Evolutionary conservation across 192 early-diverging fungal genomes (phyloP), one percentile per base, ranked within the genome.

Genomic region (Linnemannia zychae): DNA sequence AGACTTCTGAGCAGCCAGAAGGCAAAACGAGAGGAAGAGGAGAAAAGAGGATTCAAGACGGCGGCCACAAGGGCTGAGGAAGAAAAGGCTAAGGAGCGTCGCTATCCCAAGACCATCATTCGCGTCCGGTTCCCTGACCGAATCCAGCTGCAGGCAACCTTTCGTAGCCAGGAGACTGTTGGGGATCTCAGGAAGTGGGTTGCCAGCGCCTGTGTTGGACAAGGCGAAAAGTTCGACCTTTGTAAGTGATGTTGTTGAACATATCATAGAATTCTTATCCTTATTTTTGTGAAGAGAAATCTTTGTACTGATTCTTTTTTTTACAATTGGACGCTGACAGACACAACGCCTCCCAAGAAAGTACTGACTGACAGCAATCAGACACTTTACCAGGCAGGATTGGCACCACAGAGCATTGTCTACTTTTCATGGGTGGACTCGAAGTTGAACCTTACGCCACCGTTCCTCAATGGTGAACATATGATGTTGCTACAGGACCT

Each of bases 61-160:
- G 92, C 94, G 52, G 84, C 91, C 9, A 92, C 93, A 79, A 90
- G 97, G n/a, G 95, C 96, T 16, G 78, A 90, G 28, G 94, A 97
- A 75, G 92, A 91, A 16, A 89, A 91, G 73, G 84, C 89, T 36
- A 87, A 81, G 53, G 82, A 90, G 80, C 77, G 87, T 34, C 94
- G 94, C 79, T 95, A 95, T 79, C 96, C 96, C 20, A 96, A 93
- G 65, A 93, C 95, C 0, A 85, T 88, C 7, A 92, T 99, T 37
- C 92, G 98, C 2, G 91, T 98, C n/a, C 90, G 94, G 31, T 96
- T 99, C 81, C 95, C 96, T 12, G 96, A 98, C 87, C 88, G 90
- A 36, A 84, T 89, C 4, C 92, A 93, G 37, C 66, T 98, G 12
- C 96, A 98, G 78, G 94, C 93, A 0, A 88, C 92, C 4, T 99